Base-by-base conservation (phyloP, 768 basidiomycete species). In the Auricularia auricula-judae region DNA sequence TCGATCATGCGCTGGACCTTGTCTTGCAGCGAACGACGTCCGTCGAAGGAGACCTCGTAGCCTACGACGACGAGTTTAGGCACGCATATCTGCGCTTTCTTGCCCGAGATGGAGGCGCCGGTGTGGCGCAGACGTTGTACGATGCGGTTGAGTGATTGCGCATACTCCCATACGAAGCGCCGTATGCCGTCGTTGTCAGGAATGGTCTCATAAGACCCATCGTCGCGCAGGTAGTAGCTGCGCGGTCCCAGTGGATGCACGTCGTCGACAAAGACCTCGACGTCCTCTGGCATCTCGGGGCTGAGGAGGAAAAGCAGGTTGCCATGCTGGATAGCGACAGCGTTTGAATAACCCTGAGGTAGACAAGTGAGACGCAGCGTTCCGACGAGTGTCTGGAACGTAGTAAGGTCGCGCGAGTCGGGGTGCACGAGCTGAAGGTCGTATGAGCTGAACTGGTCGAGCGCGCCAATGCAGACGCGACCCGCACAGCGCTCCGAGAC, bases 261-360 rank as follows among this genome's bases (percentile, higher is more conserved):
- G 65, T 82, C 75, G 65, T 84, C 76, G 10, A 82, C 72, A 62
- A 74, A 83, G 0, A 72, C 74, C 0, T 67, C 65, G 0, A 75
- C 76, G 4, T 70, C 21, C 1, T 78, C 33, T n/a, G 77, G 78
- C 2, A 82, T 80, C 63, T 81, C 75, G 0, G 71, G 65, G 54
- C 75, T 69, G 0, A 82, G 64, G 3, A 80, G 76, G 35, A 74
- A 74, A 0, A 71, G 71, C 4, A 79, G 70, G 62, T 80, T 73
- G 18, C 73, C 75, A 12, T 81, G 77, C 54, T 79, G 76, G 1
- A 80, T 76, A 0, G 74, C 74, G 0, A 76, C 72, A 0, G 73
- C 74, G 33, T 81, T 80, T 0, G 79, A 79, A 36, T 70, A 78
- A 0, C 79, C 81, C 76, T 78, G 78, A 0, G 78, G 78, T 0